Conservation (phyloP, 2,329 filamentous ascomycete species). For the Fusarium hainanense region DNA sequence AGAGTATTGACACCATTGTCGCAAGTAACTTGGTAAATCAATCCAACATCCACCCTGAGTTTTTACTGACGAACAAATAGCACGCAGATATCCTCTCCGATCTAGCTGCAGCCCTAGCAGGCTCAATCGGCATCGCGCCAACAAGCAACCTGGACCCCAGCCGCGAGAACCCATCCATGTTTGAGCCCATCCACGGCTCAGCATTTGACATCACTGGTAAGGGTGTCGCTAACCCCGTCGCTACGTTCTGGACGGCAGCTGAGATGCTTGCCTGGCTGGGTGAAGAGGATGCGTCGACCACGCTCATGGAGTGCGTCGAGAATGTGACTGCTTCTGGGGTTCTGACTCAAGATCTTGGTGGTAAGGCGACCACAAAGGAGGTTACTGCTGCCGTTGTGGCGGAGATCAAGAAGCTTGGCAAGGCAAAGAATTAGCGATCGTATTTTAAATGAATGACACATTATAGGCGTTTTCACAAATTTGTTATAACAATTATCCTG, state of each 20-base stretch:
- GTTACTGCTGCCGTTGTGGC: constrained; percentile 51
- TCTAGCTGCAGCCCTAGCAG: constrained; percentile 75
- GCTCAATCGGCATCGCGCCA: constrained; percentile 77
- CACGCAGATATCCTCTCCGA: constrained; percentile 76
- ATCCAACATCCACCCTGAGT: too few species aligned
- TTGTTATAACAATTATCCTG: too few species aligned
- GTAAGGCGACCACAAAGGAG: constrained; percentile 52
- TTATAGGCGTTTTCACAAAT: not conserved
- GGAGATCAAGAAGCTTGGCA: constrained; percentile 37
- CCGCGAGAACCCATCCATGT: constrained; percentile 66
- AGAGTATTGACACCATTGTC: constrained; percentile 71
- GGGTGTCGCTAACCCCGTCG: constrained; percentile 67
- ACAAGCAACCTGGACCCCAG: constrained; percentile 74
- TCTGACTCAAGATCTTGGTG: constrained; percentile 66
- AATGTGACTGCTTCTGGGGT: constrained; percentile 63
- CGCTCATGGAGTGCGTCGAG: constrained; percentile 64
- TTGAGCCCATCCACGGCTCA: constrained; percentile 70
- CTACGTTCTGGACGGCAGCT: constrained; percentile 68
- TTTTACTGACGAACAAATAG: constrained; percentile 8
- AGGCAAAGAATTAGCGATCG: not conserved
- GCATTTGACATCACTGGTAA: constrained; percentile 69
- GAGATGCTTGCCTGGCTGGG: constrained; percentile 70
- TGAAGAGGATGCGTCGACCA: constrained; percentile 61
- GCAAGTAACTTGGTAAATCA: constrained; percentile 64
- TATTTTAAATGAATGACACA: not conserved